phyloP scores from a whole-genome alignment of 208 protist species.

The Herpetomonas samuelpessoai region DNA sequence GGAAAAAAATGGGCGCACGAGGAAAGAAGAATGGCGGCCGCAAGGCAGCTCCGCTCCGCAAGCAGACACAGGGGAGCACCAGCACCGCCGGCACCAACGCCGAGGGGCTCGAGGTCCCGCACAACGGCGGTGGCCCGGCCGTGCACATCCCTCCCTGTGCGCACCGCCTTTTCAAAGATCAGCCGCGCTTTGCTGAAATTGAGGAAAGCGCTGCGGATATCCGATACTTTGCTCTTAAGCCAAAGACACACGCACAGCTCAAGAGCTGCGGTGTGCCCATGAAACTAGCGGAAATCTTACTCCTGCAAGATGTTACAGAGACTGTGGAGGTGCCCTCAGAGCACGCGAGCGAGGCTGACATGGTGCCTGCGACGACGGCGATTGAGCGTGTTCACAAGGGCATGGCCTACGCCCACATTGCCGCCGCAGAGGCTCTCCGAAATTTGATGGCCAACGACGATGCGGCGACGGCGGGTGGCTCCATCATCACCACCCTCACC shows the following conservation, averaged over 20 bases:
- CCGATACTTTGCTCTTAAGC: slow-evolving; percentile 38
- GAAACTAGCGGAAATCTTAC: slow-evolving; percentile 50
- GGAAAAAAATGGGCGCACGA: too few relatives aligned
- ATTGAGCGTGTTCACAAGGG: slow-evolving; percentile 20
- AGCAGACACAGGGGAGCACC: slow-evolving; percentile 11
- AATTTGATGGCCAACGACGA: slow-evolving; percentile 28
- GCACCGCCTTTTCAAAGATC: slow-evolving; percentile 32
- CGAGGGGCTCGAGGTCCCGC: background rate
- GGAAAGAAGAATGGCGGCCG: slow-evolving; percentile 5
- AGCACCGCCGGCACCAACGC: slow-evolving; percentile 9
- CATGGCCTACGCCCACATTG: slow-evolving; percentile 46
- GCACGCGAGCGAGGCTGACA: too few relatives aligned
- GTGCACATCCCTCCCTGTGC: slow-evolving; percentile 31
- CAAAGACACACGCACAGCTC: slow-evolving; percentile 31
- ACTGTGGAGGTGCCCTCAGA: background rate
- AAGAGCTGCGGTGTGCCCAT: slow-evolving; percentile 34
- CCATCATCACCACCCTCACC: background rate
- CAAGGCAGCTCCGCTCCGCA: slow-evolving; percentile 6
- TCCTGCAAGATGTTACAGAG: slow-evolving; percentile 4
- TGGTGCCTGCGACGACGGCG: background rate
- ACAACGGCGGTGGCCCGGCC: background rate
- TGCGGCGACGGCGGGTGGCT: background rate
- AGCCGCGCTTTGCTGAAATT: slow-evolving; percentile 30
- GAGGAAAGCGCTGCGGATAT: slow-evolving; percentile 62
- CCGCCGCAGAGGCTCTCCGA: slow-evolving; percentile 56